Evolutionary conservation across 2,329 filamentous ascomycete genomes (phyloP).

Genomic region (Fusarium pseudograminearum): DNA sequence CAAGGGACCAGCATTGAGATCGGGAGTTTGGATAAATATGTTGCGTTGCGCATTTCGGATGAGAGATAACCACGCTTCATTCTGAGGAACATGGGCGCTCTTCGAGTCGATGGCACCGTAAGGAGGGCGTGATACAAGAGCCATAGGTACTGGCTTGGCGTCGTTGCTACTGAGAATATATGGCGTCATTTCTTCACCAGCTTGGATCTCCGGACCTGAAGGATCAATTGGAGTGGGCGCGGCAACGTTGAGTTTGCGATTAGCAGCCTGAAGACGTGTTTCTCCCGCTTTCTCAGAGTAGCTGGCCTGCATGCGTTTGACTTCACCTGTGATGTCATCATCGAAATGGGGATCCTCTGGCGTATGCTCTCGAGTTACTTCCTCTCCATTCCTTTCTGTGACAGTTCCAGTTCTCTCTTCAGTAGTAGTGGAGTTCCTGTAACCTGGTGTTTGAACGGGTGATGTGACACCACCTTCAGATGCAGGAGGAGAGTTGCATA

Average conservation of each 20-base stretch:
- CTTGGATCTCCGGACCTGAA: conserved; percentile 65
- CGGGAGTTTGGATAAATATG: conserved; percentile 84
- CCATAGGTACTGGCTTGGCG: conserved; percentile 74
- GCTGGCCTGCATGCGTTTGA: conserved; percentile 69
- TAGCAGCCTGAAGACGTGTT: conserved; percentile 68
- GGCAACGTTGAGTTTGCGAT: conserved; percentile 74
- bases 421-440: background rate
- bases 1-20: conserved; percentile 78
- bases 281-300: conserved; percentile 65
- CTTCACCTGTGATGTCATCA: conserved; percentile 68
- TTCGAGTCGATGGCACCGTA: conserved; percentile 73
- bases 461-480: conserved; percentile 5
- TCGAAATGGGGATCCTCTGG: conserved; percentile 74
- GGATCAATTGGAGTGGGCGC: conserved; percentile 63
- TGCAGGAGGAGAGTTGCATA: background rate
- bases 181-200: conserved; percentile 72
- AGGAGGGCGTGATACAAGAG: conserved; percentile 76
- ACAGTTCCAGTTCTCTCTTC: background rate
- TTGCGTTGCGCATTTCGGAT: conserved; percentile 71
- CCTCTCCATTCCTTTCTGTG: background rate
- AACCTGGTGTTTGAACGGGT: background rate
- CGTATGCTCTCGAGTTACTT: conserved; percentile 65
- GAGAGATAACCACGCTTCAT: conserved; percentile 78
- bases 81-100: conserved; percentile 75
- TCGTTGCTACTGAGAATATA: conserved; percentile 61